Evolutionary conservation across 2,329 filamentous ascomycete genomes (phyloP), one percentile per base, ranked within the genome.

Genomic region (Huntiella decipiens): DNA sequence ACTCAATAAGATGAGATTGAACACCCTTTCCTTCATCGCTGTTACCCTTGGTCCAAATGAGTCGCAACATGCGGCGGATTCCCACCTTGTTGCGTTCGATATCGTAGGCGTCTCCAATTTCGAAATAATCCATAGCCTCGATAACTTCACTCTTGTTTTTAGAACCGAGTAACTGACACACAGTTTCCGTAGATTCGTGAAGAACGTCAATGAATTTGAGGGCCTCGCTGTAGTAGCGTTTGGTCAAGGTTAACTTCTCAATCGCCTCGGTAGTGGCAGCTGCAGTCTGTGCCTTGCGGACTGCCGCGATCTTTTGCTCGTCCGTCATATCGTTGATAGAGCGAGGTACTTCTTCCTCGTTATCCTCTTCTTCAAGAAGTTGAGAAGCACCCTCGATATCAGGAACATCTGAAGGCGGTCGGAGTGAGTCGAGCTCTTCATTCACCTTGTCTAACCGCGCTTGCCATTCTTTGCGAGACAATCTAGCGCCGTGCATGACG

Each of bases 21-120:
- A 98, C 87, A 47, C 91, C 91, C 64, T 96, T 98, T 55, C 92
- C 91, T 67, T 98, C 92, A 56, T 98, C 91, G 55, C 86, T 96
- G 63, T 96, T 98, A 54, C 91, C 88, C 64, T 98, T 98, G 52
- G 91, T 98, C 91, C 91, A 98, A 60, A 98, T 98, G 15, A 98
- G 70, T 45, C 88, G 79, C 52, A 98, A 70, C 91, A 98, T 98
- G 48, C 86, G 80, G 49, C 88, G 76, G 56, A 98, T 96, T 48
- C 92, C 91, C 35, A 80, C 65, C 60, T 93, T 87, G 57, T 92
- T 86, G 53, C 91, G 84, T 60, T 95, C 83, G 49, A 98, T 80
- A 60, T 92, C 91, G 69, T 96, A 96, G 4, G 87, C 88, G 59
- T 98, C 87, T 38, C 91, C 81, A 38, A 94, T 77, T 54, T 92